Conservation (phyloP, 2,329 filamentous ascomycete genomes). For the Aphanocladium album region DNA sequence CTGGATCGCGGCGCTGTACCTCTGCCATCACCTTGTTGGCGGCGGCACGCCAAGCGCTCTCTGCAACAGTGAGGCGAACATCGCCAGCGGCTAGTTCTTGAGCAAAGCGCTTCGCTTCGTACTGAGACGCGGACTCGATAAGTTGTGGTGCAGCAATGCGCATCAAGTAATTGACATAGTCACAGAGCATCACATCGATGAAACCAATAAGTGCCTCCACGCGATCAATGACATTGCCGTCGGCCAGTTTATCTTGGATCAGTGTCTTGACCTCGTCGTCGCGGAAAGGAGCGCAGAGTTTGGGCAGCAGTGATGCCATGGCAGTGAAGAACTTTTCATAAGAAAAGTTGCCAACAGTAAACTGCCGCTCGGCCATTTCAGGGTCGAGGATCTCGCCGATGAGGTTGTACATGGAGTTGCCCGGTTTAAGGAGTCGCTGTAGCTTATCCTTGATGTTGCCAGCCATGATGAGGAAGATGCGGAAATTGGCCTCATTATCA, state of each 20-base stretch:
- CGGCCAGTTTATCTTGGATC: conserved; percentile 54
- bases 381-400: conserved; percentile 73
- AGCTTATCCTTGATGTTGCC: conserved; percentile 68
- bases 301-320: conserved; percentile 69
- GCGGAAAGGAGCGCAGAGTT: conserved; percentile 75
- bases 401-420: conserved; percentile 67
- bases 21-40: conserved; percentile 61
- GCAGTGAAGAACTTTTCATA: conserved; percentile 76
- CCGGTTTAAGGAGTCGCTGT: conserved; percentile 63
- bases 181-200: conserved; percentile 71
- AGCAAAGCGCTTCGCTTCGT: conserved; percentile 69
- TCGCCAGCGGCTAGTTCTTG: conserved; percentile 55
- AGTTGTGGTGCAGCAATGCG: conserved; percentile 66
- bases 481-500: conserved; percentile 58
- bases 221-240: conserved; percentile 66
- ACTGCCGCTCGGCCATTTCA: conserved; percentile 64
- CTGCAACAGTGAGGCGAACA: conserved; percentile 54
- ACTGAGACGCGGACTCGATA: conserved; percentile 64
- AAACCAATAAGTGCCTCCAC: conserved; percentile 70
- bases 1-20: conserved; percentile 62
- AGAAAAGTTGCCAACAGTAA: conserved; percentile 67
- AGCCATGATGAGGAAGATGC: conserved; percentile 66
- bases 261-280: conserved; percentile 69
- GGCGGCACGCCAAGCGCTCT: conserved; percentile 61
- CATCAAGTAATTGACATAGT: conserved; percentile 78